phyloP scores from a whole-genome alignment of 352 stramenopile species.

The Phytophthora meadii region DNA sequence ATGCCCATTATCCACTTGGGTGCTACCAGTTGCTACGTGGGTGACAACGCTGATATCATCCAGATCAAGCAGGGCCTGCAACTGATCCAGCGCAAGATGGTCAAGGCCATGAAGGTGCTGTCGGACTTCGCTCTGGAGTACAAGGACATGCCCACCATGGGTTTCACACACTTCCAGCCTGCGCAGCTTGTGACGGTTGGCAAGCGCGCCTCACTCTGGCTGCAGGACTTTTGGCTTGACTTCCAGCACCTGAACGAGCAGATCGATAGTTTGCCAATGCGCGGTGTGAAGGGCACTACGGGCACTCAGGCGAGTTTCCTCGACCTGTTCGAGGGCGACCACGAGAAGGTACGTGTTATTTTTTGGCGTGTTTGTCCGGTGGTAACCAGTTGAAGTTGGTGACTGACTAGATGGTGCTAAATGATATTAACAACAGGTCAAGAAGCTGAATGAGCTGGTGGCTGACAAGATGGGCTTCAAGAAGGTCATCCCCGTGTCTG shows the following conservation, averaged over 20 bases:
- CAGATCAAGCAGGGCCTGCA: slow-evolving; percentile 97
- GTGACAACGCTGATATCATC: slow-evolving; percentile 99
- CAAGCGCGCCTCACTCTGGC: slow-evolving; percentile 98
- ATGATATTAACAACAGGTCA: slow-evolving; percentile 69
- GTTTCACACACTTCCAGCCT: slow-evolving; percentile 99
- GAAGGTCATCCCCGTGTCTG: slow-evolving; percentile 96
- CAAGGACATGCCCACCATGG: slow-evolving; percentile 97
- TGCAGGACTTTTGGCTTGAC: slow-evolving; percentile 98
- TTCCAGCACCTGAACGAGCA: slow-evolving; percentile 95
- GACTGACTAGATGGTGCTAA: slow-evolving; percentile 11
- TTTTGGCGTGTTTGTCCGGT: slow-evolving; percentile 11
- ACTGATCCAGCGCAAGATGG: slow-evolving; percentile 96
- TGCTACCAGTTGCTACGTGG: slow-evolving; percentile 98
- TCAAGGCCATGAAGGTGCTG: slow-evolving; percentile 96
- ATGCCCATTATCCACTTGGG: slow-evolving; percentile 99
- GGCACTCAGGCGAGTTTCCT: slow-evolving; percentile 99
- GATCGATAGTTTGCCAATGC: slow-evolving; percentile 96
- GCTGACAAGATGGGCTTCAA: slow-evolving; percentile 98
- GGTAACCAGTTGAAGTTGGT: slow-evolving; percentile 2
- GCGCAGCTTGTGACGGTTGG: slow-evolving; percentile 99
- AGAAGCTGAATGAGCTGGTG: slow-evolving; percentile 96
- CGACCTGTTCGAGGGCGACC: slow-evolving; percentile 98
- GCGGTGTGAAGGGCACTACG: slow-evolving; percentile 99
- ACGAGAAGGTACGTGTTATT: slow-evolving; percentile 88
- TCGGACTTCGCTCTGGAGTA: slow-evolving; percentile 96